Evolutionary conservation across 768 basidiomycete genomes (phyloP), one percentile per base, ranked within the genome.

Genomic region (Chlorophyllum brunneum): DNA sequence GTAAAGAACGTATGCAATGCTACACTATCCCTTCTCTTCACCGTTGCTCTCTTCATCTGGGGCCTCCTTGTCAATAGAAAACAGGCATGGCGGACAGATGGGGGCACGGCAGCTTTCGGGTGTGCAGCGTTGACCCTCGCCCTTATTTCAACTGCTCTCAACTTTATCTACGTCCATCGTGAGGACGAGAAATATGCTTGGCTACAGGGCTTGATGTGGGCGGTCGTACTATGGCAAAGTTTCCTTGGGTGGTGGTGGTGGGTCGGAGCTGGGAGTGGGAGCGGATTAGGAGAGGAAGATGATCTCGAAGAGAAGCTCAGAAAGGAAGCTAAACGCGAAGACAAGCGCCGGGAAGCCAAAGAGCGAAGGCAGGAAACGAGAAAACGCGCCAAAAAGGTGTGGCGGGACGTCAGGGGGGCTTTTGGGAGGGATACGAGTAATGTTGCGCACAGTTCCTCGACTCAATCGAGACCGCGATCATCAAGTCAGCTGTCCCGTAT

Each of bases 181-280:
- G 84, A 88, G 61, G 88, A 95, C 56, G 84, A 92, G 59, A 89
- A 90, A 13, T 29, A 29, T 56, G 73, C 82, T n/a, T 98, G 97
- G 97, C 77, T 98, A 52, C 90, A 92, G 0, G 82, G 85, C 20
- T 75, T 98, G 47, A 82, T 92, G 68, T 95, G 92, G 83, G 85
- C 88, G 6, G 83, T 97, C 45, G 82, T 98, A 9, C 79, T 98
- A 16, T 99, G 97, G 97, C 97, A 99, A 75, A 92, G 83, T 67
- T 95, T 95, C 68, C 69, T 97, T 18, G 93, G 91, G 0, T 98
- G 92, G 92, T 98, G 94, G 94, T 98, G 94, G 94, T 98, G 93
- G 93, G 92, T 93, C 11, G 94, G 94, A n/a, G 83, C 88, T 2
- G 88, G 92, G 4, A 91, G 88, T 75, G 89, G 86, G 7, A 77